Evolutionary conservation across 352 stramenopile species (phyloP), one percentile per base, ranked within the genome.

Genomic region (Pelagophyceae sp.): DNA sequence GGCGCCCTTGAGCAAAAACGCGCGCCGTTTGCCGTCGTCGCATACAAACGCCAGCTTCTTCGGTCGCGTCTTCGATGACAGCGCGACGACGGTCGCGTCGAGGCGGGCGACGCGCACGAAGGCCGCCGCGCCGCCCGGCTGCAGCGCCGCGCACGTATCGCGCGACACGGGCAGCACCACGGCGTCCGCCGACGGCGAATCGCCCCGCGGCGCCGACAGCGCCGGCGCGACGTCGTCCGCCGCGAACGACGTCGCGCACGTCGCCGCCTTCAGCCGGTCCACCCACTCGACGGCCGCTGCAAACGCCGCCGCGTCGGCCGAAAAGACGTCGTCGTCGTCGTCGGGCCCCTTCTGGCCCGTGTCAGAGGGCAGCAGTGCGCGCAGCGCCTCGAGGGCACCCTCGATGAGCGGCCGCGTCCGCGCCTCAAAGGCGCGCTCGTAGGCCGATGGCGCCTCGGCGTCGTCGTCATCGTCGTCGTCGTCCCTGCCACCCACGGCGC

Each of bases 1-100:
- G 27, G 87, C 82, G 1, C 90, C 88, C 71, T 96, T 95, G 0
- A 95, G 81, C 64, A 95, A 77, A 69, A 94, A 95, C 25, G 86
- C 88, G 80, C 93, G 88, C 32, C 72, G 79, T 74, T 83, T 76
- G 0, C 91, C 91, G 75, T 95, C 84, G 0, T 86, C 91, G 33
- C 89, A 90, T 31, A 90, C 77, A 23, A 96, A 87, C 69, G 86
- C 84, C 54, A 96, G 72, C 3, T 85, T 88, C 72, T 96, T 96
- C 0, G 91, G 91, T 60, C 69, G 70, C 38, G 76, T 80, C 65
- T 82, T 82, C 6, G 69, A 77, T 3, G 35, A 38, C 20, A 79
- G 32, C 1, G 75, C 25, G 17, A 71, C 37, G 23, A 79, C 38
- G 27, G 65, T 29, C 35, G 67, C 61, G 25, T n/a, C 37, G 38